Percentiles rank a stretch among this genome's conserved stretches.
Evolutionary conservation across 169 alveolate genomes (phyloP).

Genomic region (Nephromyces sp.): DNA sequence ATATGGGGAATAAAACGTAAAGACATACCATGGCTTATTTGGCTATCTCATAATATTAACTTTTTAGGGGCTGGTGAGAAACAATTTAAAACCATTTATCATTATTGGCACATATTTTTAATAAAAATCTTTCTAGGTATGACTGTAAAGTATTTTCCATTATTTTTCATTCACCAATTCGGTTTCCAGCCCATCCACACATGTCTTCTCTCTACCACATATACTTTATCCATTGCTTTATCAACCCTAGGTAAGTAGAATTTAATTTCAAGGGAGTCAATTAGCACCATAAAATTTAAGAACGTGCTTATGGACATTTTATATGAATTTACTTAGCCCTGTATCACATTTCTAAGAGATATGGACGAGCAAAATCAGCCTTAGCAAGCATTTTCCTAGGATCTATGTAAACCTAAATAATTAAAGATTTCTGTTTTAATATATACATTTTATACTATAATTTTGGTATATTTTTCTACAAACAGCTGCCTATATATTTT

Average conservation of each 20-base stretch:
- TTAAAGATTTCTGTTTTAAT: too few species aligned
- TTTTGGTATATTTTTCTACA: too few species aligned
- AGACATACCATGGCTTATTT: slow-evolving; percentile 19
- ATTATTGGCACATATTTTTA: neutral
- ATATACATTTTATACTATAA: too few species aligned
- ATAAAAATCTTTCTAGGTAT: slow-evolving; percentile 6
- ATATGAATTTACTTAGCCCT: too few species aligned
- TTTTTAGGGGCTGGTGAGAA: slow-evolving; percentile 18
- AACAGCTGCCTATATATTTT: neutral
- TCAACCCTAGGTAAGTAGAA: slow-evolving; percentile 7
- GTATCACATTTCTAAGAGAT: too few species aligned
- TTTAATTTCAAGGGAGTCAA: too few species aligned
- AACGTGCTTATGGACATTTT: too few species aligned
- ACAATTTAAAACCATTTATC: neutral
- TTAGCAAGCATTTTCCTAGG: too few species aligned
- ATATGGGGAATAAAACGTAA: neutral
- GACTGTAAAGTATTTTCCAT: slow-evolving; percentile 25
- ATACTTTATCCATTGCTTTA: slow-evolving; percentile 10
- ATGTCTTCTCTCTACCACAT: neutral
- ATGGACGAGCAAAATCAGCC: too few species aligned
- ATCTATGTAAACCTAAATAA: too few species aligned
- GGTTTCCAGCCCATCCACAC: slow-evolving; percentile 9
- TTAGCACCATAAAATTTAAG: too few species aligned
- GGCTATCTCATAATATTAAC: slow-evolving; percentile 5
- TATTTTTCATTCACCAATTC: slow-evolving; percentile 9